A percentile compares a stretch with the other conserved stretches of the same genome.
Evolutionary conservation across 768 basidiomycete genomes (phyloP).

Genomic region (Podaxis sp.): DNA sequence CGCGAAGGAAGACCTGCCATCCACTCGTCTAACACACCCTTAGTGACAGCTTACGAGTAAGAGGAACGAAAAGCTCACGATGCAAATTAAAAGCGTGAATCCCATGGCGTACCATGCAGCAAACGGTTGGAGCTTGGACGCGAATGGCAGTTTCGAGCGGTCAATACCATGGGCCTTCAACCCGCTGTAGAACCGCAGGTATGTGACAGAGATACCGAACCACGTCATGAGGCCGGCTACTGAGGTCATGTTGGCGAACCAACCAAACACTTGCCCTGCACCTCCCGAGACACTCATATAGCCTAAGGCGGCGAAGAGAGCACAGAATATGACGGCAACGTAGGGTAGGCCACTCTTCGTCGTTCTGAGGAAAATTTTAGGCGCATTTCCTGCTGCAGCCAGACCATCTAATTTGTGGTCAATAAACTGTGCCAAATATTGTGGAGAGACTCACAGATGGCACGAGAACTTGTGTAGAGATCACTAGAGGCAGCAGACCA

Average conservation of each 20-base stretch:
- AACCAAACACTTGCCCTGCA: slow-evolving; percentile 73
- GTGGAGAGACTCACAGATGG: slow-evolving; percentile 58
- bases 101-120: slow-evolving; percentile 60
- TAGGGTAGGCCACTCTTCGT: slow-evolving; percentile 75
- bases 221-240: slow-evolving; percentile 73
- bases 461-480: slow-evolving; percentile 85
- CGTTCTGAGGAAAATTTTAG: slow-evolving; percentile 70
- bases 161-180: slow-evolving; percentile 78
- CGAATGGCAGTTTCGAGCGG: slow-evolving; percentile 69
- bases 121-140: slow-evolving; percentile 64
- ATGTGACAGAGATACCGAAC: slow-evolving; percentile 75
- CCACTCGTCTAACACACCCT: slow-evolving; percentile 36
- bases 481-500: slow-evolving; percentile 93
- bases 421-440: neutral
- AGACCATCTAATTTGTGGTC: slow-evolving; percentile 62
- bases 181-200: slow-evolving; percentile 84
- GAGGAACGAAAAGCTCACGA: slow-evolving; percentile 43
- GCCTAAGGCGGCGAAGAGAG: slow-evolving; percentile 66
- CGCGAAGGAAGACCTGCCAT: slow-evolving; percentile 40
- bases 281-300: slow-evolving; percentile 75
- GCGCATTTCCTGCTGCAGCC: slow-evolving; percentile 77
- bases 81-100: slow-evolving; percentile 49
- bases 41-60: neutral
- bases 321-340: slow-evolving; percentile 65
- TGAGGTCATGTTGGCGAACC: slow-evolving; percentile 79